These are phyloP conservation scores for Hanseniaspora valbyensis DNA, from an alignment of 805 yeast species.

Conservation along the genomic window DNA sequence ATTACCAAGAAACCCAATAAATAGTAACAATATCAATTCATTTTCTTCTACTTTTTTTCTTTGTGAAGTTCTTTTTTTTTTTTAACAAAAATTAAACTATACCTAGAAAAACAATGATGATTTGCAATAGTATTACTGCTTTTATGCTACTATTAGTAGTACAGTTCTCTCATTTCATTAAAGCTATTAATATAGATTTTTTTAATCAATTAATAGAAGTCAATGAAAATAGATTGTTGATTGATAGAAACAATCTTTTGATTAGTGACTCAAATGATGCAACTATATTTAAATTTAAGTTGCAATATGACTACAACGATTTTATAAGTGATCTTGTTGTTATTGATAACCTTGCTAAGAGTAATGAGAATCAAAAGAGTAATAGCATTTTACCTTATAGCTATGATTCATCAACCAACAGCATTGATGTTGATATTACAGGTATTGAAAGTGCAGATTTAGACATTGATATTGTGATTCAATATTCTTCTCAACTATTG, in stretches of 20 bases:
- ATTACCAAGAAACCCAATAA: too few relatives aligned
- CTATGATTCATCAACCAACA: slow-evolving; percentile 8
- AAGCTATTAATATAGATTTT: slow-evolving; percentile 10
- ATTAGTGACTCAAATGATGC: background rate
- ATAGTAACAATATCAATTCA: too few relatives aligned
- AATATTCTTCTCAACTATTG: background rate
- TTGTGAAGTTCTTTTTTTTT: too few relatives aligned
- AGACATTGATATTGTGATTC: slow-evolving; percentile 5
- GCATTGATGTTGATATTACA: slow-evolving; percentile 3
- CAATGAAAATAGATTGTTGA: slow-evolving; percentile 13
- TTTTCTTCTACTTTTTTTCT: too few relatives aligned
- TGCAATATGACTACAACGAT: background rate
- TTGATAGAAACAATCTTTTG: slow-evolving; percentile 11
- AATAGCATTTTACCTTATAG: background rate
- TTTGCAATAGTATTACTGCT: background rate
- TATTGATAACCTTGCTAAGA: slow-evolving; percentile 4
- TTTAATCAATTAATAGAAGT: slow-evolving; percentile 5
- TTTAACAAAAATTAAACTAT: too few relatives aligned
- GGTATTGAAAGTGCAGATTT: background rate
- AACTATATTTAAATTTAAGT: background rate
- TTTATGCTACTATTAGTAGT: background rate
- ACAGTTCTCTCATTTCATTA: background rate
- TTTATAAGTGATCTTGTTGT: slow-evolving; percentile 6
- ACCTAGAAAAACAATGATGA: too few relatives aligned
- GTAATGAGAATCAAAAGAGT: background rate